A percentile compares a stretch with the other conserved stretches of the same genome.
Evolutionary conservation across 148 eudicot species (phyloP).

Genomic region (Fallopia convolvulus): DNA sequence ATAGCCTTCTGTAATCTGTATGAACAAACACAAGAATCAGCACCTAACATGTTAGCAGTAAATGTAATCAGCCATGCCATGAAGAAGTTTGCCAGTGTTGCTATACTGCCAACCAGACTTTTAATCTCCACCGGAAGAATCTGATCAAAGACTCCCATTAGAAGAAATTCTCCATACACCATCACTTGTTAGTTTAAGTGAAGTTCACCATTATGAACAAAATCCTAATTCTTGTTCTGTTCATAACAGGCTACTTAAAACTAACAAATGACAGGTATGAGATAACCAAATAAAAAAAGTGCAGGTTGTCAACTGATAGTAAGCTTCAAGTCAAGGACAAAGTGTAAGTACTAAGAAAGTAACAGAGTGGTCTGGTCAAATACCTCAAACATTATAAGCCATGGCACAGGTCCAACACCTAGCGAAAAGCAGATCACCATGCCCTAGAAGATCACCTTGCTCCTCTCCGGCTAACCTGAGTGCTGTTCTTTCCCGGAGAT

Average conservation of each 20-base stretch:
- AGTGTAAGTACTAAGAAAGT: background rate
- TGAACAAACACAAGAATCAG: background rate
- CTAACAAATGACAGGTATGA: background rate
- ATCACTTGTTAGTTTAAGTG: no score
- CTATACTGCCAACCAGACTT: slow-evolving; percentile 77
- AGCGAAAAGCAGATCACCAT: slow-evolving; percentile 62
- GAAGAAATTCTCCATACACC: background rate
- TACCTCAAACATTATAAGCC: slow-evolving; percentile 98
- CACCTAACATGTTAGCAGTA: slow-evolving; percentile 54
- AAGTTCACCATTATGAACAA: no score
- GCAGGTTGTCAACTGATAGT: no score
- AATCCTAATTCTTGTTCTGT: no score
- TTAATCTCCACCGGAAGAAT: slow-evolving; percentile 71
- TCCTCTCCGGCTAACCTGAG: no score
- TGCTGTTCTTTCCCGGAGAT: no score
- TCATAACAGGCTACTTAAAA: background rate
- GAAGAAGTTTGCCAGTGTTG: slow-evolving; percentile 63
- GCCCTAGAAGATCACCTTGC: no score
- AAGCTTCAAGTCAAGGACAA: no score
- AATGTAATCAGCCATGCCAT: slow-evolving; percentile 55
- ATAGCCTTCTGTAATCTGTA: background rate
- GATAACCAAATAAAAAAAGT: background rate
- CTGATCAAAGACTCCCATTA: slow-evolving; percentile 22
- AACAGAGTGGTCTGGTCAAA: background rate
- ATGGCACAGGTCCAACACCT: slow-evolving; percentile 83